Percentiles rank a stretch among this genome's conserved stretches.
These are phyloP conservation scores for Filosporella fistucella DNA, from an alignment of 495 filamentous ascomycete genomes.

Conservation along the genomic window DNA sequence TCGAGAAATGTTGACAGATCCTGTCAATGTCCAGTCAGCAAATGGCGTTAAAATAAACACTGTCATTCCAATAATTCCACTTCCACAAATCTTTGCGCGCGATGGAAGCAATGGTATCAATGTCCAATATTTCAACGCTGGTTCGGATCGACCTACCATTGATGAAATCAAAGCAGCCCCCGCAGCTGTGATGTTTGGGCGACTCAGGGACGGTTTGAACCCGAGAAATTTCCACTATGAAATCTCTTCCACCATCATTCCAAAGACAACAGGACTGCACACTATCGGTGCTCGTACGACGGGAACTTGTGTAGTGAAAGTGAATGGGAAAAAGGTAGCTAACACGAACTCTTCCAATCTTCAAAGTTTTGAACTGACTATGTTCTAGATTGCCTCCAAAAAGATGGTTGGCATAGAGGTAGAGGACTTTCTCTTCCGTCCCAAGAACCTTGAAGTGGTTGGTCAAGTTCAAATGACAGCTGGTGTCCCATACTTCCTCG, in stretches of 20 bases:
- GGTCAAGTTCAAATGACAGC: background rate
- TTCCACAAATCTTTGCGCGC: background rate
- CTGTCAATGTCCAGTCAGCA: background rate
- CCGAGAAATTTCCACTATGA: background rate
- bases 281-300: constrained; percentile 7
- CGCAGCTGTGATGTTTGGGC: background rate
- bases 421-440: constrained; percentile 10
- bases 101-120: constrained; percentile 9
- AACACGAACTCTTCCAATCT: too few relatives aligned
- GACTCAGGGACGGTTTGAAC: background rate
- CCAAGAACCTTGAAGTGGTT: background rate
- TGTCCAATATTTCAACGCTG: constrained; percentile 1
- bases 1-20: background rate
- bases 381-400: background rate
- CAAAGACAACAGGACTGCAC: constrained; percentile 4
- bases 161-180: background rate
- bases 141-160: background rate
- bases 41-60: constrained; percentile 2
- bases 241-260: constrained; percentile 4
- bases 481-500: background rate
- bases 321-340: background rate
- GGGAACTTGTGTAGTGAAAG: background rate
- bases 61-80: background rate
- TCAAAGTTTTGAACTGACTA: too few relatives aligned
- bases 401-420: background rate